A percentile compares a stretch with the other conserved stretches of the same genome.
Conservation (phyloP, 1,139 yeast genomes). For the Blastobotrys arbuscula region DNA sequence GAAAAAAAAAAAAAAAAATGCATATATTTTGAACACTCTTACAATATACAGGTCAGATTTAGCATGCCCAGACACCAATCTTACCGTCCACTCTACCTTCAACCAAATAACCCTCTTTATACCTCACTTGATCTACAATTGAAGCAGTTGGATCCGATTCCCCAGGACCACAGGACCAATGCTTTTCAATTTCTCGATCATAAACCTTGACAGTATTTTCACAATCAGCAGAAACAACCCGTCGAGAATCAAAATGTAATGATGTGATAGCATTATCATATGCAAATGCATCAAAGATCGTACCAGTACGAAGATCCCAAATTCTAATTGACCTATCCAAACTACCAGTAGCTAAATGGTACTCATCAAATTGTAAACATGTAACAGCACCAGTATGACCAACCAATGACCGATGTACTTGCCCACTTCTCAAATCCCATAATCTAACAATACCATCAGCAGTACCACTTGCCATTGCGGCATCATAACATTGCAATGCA, state of each 20-base stretch:
- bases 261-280: slow-evolving; percentile 48
- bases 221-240: slow-evolving; percentile 48
- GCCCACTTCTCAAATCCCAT: slow-evolving; percentile 72
- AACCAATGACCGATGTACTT: slow-evolving; percentile 55
- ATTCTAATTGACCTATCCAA: slow-evolving; percentile 58
- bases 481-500: slow-evolving; percentile 59
- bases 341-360: slow-evolving; percentile 58
- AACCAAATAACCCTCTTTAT: slow-evolving; percentile 56
- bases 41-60: slow-evolving; percentile 1
- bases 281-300: slow-evolving; percentile 53
- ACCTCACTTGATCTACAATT: slow-evolving; percentile 41
- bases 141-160: slow-evolving; percentile 29
- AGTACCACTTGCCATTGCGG: slow-evolving; percentile 71
- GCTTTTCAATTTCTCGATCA: slow-evolving; percentile 48
- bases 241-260: slow-evolving; percentile 50
- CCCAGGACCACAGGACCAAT: slow-evolving; percentile 48
- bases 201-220: slow-evolving; percentile 50
- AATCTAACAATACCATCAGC: slow-evolving; percentile 68
- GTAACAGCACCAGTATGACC: slow-evolving; percentile 73
- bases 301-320: slow-evolving; percentile 70
- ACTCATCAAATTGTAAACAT: slow-evolving; percentile 61
- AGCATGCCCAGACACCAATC: slow-evolving; percentile 55
- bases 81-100: slow-evolving; percentile 57
- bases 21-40: not conserved
- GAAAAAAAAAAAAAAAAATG: not conserved